A percentile compares a stretch with the other conserved stretches of the same genome.
Conservation (phyloP, 2,329 filamentous ascomycete species). For the Celoporthe dispersa region DNA sequence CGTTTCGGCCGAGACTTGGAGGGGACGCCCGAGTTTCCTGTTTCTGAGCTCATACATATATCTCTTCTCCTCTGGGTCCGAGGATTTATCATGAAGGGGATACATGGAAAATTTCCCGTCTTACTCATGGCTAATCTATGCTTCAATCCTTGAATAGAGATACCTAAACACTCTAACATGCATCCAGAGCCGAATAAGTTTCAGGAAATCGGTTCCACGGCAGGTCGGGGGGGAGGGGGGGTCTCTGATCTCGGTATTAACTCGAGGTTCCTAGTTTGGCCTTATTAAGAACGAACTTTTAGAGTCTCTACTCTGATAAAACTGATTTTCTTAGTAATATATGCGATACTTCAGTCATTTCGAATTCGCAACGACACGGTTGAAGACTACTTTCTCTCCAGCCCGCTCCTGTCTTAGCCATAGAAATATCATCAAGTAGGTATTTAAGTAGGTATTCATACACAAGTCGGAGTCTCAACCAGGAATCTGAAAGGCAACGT, state of each 20-base stretch:
- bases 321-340: neutral
- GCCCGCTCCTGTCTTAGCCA: neutral
- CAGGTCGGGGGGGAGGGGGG: too few species aligned
- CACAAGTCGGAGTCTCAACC: neutral
- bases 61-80: neutral
- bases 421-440: neutral
- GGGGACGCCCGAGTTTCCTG: neutral
- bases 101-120: neutral
- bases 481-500: neutral
- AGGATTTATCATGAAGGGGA: too few species aligned
- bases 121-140: neutral
- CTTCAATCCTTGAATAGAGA: too few species aligned
- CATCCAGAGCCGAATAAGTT: neutral
- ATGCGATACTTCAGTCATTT: neutral
- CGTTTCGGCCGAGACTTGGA: neutral
- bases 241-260: neutral
- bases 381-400: neutral
- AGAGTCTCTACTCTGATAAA: neutral
- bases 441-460: neutral
- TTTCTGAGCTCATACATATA: neutral
- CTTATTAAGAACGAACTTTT: neutral
- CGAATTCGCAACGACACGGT: neutral
- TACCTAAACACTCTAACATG: too few species aligned
- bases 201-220: neutral
- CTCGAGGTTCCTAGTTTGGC: neutral